phyloP scores from a whole-genome alignment of 768 basidiomycete species.

The Basidioascus undulatus region DNA sequence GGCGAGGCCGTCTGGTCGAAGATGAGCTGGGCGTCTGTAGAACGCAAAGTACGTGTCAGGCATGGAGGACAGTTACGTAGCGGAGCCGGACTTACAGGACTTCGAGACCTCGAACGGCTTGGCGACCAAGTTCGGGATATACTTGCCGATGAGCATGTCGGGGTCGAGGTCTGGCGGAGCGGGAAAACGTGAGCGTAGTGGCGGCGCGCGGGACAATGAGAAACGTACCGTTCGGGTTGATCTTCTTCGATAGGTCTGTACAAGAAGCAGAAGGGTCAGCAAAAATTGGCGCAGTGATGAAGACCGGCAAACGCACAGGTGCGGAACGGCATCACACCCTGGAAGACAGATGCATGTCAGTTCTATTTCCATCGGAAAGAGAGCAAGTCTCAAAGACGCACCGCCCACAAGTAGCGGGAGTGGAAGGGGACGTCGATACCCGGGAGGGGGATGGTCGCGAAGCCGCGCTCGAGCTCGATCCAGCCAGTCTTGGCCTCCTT shows the following conservation, averaged over 20 bases:
- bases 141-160: constrained; percentile 79
- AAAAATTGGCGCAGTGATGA: neutral
- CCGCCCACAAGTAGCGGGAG: constrained; percentile 95
- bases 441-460: constrained; percentile 44
- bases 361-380: too few species aligned
- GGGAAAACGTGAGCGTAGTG: too few species aligned
- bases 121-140: constrained; percentile 90
- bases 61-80: too few species aligned
- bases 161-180: constrained; percentile 76
- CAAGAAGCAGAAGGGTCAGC: neutral
- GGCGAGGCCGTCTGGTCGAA: constrained; percentile 94
- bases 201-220: too few species aligned
- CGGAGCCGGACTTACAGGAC: too few species aligned
- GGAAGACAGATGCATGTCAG: too few species aligned
- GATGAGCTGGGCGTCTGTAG: constrained; percentile 81
- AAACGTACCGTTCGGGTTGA: too few species aligned
- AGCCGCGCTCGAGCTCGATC: constrained; percentile 87
- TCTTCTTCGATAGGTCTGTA: constrained; percentile 86
- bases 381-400: neutral
- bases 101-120: constrained; percentile 59
- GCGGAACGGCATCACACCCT: constrained; percentile 13
- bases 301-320: neutral
- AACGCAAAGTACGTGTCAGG: too few species aligned
- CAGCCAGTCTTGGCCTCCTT: constrained; percentile 53
- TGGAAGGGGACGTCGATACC: constrained; percentile 99